phyloP scores from a whole-genome alignment of 768 basidiomycete species.

The Coprinellus aureogranulatus region DNA sequence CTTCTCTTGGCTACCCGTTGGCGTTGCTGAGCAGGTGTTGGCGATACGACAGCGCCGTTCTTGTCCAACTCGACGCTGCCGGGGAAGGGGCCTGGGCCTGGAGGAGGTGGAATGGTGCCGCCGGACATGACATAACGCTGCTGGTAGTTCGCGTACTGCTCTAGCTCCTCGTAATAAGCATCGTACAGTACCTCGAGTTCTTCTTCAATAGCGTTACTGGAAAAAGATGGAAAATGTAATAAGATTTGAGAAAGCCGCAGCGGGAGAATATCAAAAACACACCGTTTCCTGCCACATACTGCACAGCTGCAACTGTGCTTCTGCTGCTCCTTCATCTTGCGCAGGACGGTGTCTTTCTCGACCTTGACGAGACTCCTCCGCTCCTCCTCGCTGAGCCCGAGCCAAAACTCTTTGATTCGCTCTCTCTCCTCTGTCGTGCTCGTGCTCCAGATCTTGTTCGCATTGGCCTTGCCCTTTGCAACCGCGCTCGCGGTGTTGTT shows the following conservation, averaged over 20 bases:
- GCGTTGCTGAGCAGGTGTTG: slow-evolving; percentile 20
- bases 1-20: slow-evolving; percentile 20
- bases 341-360: slow-evolving; percentile 95
- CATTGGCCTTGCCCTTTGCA: slow-evolving; percentile 42
- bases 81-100: slow-evolving; percentile 96
- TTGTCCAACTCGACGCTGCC: slow-evolving; percentile 96
- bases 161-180: slow-evolving; percentile 99
- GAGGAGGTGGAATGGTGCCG: slow-evolving; percentile 86
- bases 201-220: slow-evolving; percentile 95
- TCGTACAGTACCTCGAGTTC: slow-evolving; percentile 99
- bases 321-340: slow-evolving; percentile 99
- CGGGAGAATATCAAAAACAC: slow-evolving; percentile 31
- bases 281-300: slow-evolving; percentile 96
- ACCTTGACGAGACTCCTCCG: slow-evolving; percentile 90
- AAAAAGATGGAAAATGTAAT: slow-evolving; percentile 16
- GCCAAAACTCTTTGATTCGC: slow-evolving; percentile 98
- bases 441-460: slow-evolving; percentile 92
- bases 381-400: slow-evolving; percentile 87
- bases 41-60: slow-evolving; percentile 57
- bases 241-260: slow-evolving; percentile 16
- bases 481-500: slow-evolving; percentile 33
- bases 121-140: slow-evolving; percentile 92
- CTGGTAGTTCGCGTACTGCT: slow-evolving; percentile 98
- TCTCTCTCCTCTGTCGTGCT: slow-evolving; percentile 91
- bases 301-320: slow-evolving; percentile 94